These are phyloP conservation scores for Picochlorum sp. DNA, from an alignment of 139 green algal species.

Conservation along the genomic window DNA sequence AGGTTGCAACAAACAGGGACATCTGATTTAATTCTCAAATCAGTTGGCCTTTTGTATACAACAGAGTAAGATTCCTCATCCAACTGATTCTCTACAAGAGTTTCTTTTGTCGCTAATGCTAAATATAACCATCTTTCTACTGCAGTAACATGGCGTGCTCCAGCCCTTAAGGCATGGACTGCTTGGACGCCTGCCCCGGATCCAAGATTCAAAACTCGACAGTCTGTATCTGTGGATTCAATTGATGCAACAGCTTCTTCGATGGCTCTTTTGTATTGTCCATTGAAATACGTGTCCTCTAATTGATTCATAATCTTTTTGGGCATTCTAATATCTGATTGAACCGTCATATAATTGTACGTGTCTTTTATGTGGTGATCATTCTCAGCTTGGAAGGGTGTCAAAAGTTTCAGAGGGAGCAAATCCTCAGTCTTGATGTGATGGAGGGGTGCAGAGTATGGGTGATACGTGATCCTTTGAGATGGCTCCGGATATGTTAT, in stretches of 20 bases:
- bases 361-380: slow-evolving; percentile 71
- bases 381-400: slow-evolving; percentile 65
- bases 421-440: slow-evolving; percentile 41
- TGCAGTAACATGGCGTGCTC: slow-evolving; percentile 60
- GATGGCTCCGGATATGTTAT: slow-evolving; percentile 21
- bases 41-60: slow-evolving; percentile 57
- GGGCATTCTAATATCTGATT: slow-evolving; percentile 51
- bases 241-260: slow-evolving; percentile 11
- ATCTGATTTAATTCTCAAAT: slow-evolving; percentile 47
- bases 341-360: slow-evolving; percentile 78
- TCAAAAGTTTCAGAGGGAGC: slow-evolving; percentile 52
- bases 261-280: slow-evolving; percentile 23
- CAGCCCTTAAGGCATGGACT: slow-evolving; percentile 49
- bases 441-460: slow-evolving; percentile 44
- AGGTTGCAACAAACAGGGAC: slow-evolving; percentile 56
- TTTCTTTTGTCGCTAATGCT: slow-evolving; percentile 47
- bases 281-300: slow-evolving; percentile 32
- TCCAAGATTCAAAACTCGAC: slow-evolving; percentile 50
- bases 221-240: slow-evolving; percentile 35
- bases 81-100: slow-evolving; percentile 36
- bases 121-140: slow-evolving; percentile 73
- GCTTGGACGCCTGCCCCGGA: slow-evolving; percentile 42
- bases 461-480: slow-evolving; percentile 44
- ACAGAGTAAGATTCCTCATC: slow-evolving; percentile 25
- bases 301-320: slow-evolving; percentile 29